Evolutionary conservation across 345 rosid species (phyloP).

Genomic region (Gossypium stocksii): DNA sequence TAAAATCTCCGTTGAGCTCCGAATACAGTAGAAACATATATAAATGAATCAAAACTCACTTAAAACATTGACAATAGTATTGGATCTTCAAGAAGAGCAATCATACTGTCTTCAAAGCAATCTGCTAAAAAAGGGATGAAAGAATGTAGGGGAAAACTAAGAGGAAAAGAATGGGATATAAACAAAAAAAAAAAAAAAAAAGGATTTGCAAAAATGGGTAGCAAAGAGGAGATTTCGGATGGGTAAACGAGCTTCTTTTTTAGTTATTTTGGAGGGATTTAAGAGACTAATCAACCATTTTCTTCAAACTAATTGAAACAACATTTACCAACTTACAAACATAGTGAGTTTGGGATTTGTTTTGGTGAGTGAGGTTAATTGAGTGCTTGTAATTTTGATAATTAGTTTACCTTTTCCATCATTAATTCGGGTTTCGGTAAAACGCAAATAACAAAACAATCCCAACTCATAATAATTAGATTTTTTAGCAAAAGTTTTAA

Average conservation of each 20-base stretch:
- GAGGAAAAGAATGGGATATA: not conserved
- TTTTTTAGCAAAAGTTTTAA: no score
- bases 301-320: constrained; percentile 5
- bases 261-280: not conserved
- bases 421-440: not conserved
- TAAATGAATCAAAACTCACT: not conserved
- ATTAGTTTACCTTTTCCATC: no score
- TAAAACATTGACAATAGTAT: not conserved
- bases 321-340: not conserved
- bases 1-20: no score
- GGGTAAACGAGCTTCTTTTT: not conserved
- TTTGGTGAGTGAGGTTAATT: no score
- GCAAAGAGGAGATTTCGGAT: constrained; percentile 23
- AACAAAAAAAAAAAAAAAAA: not conserved
- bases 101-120: not conserved
- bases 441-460: not conserved
- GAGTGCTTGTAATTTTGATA: no score
- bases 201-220: constrained; percentile 12
- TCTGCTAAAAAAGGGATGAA: not conserved
- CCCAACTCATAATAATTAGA: not conserved
- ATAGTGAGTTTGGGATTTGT: not conserved
- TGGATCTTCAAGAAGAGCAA: not conserved
- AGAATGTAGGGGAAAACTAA: not conserved
- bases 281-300: not conserved
- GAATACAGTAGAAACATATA: not conserved